Percentiles rank a stretch among this genome's conserved stretches.
Evolutionary conservation across 2,329 filamentous ascomycete genomes (phyloP).

Genomic region (Pezicula rhizophila): DNA sequence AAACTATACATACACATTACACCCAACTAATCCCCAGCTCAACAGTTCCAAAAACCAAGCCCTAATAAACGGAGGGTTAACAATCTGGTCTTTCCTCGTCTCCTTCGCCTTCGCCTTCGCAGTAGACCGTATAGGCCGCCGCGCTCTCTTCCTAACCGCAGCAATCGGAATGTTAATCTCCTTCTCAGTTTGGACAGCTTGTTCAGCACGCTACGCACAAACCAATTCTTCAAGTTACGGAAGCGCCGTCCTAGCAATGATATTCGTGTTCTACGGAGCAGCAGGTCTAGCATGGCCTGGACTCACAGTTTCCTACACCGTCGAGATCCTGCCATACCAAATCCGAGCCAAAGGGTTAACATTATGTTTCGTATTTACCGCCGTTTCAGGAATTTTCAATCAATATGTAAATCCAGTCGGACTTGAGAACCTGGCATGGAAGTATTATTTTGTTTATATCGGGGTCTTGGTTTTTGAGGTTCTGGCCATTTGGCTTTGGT

Average conservation of each 20-base stretch:
- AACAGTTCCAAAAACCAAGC: slow-evolving; percentile 10
- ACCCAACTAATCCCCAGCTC: not conserved
- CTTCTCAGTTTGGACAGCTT: slow-evolving; percentile 22
- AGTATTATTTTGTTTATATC: slow-evolving; percentile 28
- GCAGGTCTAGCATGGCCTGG: slow-evolving; percentile 23
- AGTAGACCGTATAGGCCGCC: slow-evolving; percentile 27
- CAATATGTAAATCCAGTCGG: slow-evolving; percentile 20
- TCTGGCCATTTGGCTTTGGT: slow-evolving; percentile 26
- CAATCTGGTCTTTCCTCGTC: slow-evolving; percentile 24
- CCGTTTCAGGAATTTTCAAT: slow-evolving; percentile 14
- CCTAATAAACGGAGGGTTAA: slow-evolving; percentile 17
- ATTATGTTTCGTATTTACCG: slow-evolving; percentile 16
- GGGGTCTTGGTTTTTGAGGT: slow-evolving; percentile 24
- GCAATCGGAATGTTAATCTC: slow-evolving; percentile 23
- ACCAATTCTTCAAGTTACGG: slow-evolving; percentile 15
- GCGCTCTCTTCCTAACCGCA: slow-evolving; percentile 23
- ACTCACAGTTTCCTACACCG: slow-evolving; percentile 12
- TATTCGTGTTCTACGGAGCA: slow-evolving; percentile 29
- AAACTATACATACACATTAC: not conserved
- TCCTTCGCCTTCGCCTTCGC: slow-evolving; percentile 21
- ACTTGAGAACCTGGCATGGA: slow-evolving; percentile 13
- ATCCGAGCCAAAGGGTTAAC: slow-evolving; percentile 17
- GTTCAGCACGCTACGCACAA: slow-evolving; percentile 11
- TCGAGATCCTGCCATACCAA: slow-evolving; percentile 17
- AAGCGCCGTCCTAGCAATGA: slow-evolving; percentile 28